A percentile compares a stretch with the other conserved stretches of the same genome.
Conservation (phyloP, 768 basidiomycete genomes). For the Tulasnella sp. region DNA sequence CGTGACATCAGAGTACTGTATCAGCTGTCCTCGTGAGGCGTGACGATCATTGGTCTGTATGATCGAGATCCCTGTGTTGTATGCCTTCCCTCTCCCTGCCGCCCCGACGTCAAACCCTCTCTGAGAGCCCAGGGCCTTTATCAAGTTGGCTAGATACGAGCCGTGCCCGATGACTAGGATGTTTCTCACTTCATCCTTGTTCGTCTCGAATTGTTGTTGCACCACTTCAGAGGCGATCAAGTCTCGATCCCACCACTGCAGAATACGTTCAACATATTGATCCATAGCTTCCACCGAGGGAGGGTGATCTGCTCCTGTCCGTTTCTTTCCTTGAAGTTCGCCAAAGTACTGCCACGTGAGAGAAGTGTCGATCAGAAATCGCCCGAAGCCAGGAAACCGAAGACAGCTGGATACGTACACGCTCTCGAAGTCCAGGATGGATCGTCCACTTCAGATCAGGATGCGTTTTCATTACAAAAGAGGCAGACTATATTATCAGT, state of each 20-base stretch:
- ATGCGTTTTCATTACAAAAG: conserved; percentile 10
- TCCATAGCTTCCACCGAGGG: conserved; percentile 2
- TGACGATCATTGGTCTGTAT: background rate
- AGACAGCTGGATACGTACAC: background rate
- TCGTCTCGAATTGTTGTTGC: background rate
- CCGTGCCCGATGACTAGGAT: conserved; percentile 14
- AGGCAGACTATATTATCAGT: no score
- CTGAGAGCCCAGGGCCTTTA: conserved; percentile 2
- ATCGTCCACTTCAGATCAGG: background rate
- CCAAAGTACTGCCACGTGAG: conserved; percentile 1
- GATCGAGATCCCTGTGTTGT: conserved; percentile 2
- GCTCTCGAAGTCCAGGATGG: background rate
- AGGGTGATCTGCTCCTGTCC: background rate
- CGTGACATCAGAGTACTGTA: background rate
- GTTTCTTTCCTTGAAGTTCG: conserved; percentile 6
- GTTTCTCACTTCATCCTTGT: background rate
- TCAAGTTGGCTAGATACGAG: conserved; percentile 1
- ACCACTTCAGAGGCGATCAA: background rate
- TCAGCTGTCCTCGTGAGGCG: background rate
- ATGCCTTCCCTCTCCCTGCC: background rate
- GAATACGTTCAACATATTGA: background rate
- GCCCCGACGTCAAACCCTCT: background rate
- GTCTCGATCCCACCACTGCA: conserved; percentile 10
- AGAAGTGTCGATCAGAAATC: background rate
- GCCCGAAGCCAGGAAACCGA: background rate